These are phyloP conservation scores for Apiotrichum domesticum DNA, from an alignment of 1,284 basidiomycete genomes.

Conservation along the genomic window DNA sequence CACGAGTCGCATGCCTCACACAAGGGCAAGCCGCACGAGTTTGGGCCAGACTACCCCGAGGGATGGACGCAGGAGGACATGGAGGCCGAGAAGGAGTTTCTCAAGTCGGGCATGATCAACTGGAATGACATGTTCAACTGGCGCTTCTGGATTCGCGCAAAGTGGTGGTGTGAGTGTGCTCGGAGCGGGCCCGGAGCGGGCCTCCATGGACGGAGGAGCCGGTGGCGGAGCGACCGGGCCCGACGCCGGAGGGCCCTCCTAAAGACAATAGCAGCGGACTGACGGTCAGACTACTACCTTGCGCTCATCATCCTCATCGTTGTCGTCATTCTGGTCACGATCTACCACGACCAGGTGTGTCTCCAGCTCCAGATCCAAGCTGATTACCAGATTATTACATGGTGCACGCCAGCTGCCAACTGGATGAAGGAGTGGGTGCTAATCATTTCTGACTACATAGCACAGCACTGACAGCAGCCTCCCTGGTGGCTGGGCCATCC, in stretches of 20 bases:
- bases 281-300: constrained; percentile 53
- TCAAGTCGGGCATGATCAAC: constrained; percentile 48
- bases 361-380: neutral
- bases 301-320: constrained; percentile 44
- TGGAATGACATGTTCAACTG: constrained; percentile 49
- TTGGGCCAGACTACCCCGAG: constrained; percentile 19
- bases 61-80: constrained; percentile 43
- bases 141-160: constrained; percentile 53
- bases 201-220: neutral
- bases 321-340: constrained; percentile 56
- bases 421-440: constrained; percentile 58
- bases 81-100: constrained; percentile 39
- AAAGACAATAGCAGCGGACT: neutral
- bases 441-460: neutral
- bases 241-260: too few relatives aligned
- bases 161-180: constrained; percentile 52
- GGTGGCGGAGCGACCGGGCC: neutral
- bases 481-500: constrained; percentile 68
- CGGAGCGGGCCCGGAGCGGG: too few relatives aligned
- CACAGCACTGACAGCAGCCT: constrained; percentile 28
- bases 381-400: constrained; percentile 56
- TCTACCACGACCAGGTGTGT: constrained; percentile 54
- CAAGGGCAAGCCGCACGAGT: neutral
- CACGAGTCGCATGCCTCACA: too few relatives aligned
- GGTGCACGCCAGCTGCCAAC: constrained; percentile 59